These are phyloP conservation scores for Linnemannia hyalina DNA, from an alignment of 192 early-diverging fungal species.

Conservation along the genomic window DNA sequence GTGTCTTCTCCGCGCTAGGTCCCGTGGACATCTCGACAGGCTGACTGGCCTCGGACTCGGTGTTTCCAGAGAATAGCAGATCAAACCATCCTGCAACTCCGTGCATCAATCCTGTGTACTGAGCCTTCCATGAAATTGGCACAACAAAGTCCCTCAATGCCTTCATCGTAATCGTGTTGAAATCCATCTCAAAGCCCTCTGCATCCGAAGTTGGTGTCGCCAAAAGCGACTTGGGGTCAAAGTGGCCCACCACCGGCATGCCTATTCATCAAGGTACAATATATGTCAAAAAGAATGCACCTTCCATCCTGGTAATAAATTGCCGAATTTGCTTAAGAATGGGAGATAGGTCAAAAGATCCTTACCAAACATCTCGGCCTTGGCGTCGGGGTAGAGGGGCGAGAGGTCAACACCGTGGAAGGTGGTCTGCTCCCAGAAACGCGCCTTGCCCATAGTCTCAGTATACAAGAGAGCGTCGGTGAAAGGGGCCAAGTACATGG, in stretches of 20 bases:
- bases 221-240: constrained; percentile 86
- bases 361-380: constrained; percentile 90
- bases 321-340: background rate
- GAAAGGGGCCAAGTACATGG: constrained; percentile 91
- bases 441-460: constrained; percentile 93
- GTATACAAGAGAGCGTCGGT: constrained; percentile 85
- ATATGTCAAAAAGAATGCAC: background rate
- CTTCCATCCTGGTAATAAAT: too few species aligned
- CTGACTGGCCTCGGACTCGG: constrained; percentile 60
- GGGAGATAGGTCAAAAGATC: too few species aligned
- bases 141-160: constrained; percentile 89
- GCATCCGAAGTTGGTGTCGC: constrained; percentile 67
- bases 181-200: constrained; percentile 80
- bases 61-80: constrained; percentile 79
- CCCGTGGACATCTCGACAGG: constrained; percentile 87
- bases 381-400: constrained; percentile 84
- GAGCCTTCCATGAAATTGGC: constrained; percentile 83
- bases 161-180: constrained; percentile 81
- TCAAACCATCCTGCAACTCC: constrained; percentile 99
- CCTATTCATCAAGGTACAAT: constrained; percentile 48
- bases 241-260: constrained; percentile 94
- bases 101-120: constrained; percentile 92
- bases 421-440: constrained; percentile 87
- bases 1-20: constrained; percentile 89
- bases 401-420: constrained; percentile 96